These are phyloP conservation scores for Dujonia santamariae DNA, from an alignment of 1,139 yeast genomes.

Conservation along the genomic window DNA sequence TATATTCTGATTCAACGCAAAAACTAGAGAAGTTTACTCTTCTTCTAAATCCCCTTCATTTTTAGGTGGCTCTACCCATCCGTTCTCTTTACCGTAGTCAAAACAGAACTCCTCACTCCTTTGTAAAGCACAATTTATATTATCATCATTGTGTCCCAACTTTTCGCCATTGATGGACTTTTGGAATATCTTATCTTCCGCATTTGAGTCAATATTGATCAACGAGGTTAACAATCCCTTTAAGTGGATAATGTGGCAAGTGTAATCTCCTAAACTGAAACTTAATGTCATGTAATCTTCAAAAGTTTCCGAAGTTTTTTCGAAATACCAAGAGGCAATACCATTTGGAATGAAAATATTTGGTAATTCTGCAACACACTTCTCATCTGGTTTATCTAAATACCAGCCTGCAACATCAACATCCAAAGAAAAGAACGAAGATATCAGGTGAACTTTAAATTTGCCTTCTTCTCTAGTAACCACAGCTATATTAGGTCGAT, in stretches of 20 bases:
- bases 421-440: conserved; percentile 35
- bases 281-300: conserved; percentile 23
- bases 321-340: conserved; percentile 23
- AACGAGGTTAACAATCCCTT: conserved; percentile 24
- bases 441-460: conserved; percentile 27
- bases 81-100: conserved; percentile 10
- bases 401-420: conserved; percentile 33
- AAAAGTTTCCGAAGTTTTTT: conserved; percentile 12
- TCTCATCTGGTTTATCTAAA: conserved; percentile 15
- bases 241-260: conserved; percentile 30
- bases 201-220: conserved; percentile 16
- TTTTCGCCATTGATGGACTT: conserved; percentile 11
- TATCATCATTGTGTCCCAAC: conserved; percentile 24
- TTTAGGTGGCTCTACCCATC: neutral
- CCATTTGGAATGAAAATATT: conserved; percentile 37
- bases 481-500: conserved; percentile 34
- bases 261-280: conserved; percentile 34
- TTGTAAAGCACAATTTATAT: conserved; percentile 31
- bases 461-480: conserved; percentile 19
- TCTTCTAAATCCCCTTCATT: neutral
- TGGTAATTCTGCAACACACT: conserved; percentile 19
- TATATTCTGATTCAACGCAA: no score
- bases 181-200: conserved; percentile 17
- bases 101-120: conserved; percentile 26
- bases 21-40: neutral